phyloP scores from a whole-genome alignment of 2,329 filamentous ascomycete species.

The Botryotinia narcissicola region DNA sequence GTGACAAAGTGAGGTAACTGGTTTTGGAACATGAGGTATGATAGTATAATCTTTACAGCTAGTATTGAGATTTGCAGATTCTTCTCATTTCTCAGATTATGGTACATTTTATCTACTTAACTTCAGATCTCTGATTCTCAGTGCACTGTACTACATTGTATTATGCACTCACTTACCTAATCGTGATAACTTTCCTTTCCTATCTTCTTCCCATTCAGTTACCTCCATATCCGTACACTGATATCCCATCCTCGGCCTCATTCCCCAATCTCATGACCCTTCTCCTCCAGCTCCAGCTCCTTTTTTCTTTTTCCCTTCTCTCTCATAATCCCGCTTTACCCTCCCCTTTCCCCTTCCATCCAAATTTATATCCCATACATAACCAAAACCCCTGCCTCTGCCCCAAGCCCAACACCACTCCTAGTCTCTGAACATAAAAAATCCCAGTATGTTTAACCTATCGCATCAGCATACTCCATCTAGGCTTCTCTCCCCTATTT shows the following conservation, averaged over 20 bases:
- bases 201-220: too few species aligned
- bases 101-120: neutral
- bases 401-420: neutral
- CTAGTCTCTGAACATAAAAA: neutral
- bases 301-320: too few species aligned
- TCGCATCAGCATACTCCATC: neutral
- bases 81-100: neutral
- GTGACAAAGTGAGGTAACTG: fast-evolving
- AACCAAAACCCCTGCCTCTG: too few species aligned
- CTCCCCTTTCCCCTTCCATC: too few species aligned
- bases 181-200: fast-evolving
- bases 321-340: too few species aligned
- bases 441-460: fast-evolving
- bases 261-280: too few species aligned
- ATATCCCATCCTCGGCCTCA: too few species aligned
- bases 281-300: too few species aligned
- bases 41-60: too few species aligned
- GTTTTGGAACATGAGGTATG: too few species aligned
- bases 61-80: neutral
- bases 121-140: neutral
- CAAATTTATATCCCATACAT: too few species aligned
- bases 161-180: neutral
- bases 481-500: neutral
- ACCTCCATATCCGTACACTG: neutral
- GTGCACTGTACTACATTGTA: neutral